Evolutionary conservation across 805 yeast species (phyloP).

Genomic region (Kluyveromyces lactis): DNA sequence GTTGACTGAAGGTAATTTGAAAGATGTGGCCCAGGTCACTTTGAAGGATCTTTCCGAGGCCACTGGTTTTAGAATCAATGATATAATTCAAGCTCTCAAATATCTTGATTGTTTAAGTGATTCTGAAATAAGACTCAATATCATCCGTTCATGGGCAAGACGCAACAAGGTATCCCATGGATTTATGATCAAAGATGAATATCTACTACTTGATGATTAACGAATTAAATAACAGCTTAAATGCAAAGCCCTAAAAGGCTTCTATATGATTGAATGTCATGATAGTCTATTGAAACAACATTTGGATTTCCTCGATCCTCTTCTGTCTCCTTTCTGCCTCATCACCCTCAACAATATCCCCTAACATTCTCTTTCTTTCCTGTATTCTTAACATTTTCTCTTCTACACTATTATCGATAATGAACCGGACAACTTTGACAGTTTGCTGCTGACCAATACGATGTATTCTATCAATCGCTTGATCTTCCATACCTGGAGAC

Average conservation of each 20-base stretch:
- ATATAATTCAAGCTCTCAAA: slow-evolving; percentile 50
- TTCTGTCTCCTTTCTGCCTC: slow-evolving; percentile 67
- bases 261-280: not conserved
- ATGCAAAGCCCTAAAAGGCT: not conserved
- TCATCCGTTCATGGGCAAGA: slow-evolving; percentile 14
- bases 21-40: slow-evolving; percentile 28
- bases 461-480: slow-evolving; percentile 86
- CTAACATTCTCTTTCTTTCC: slow-evolving; percentile 70
- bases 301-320: slow-evolving; percentile 65
- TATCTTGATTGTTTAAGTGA: slow-evolving; percentile 39
- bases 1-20: slow-evolving; percentile 34
- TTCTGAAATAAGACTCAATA: slow-evolving; percentile 14
- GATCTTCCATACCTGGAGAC: slow-evolving; percentile 88
- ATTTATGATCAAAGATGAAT: slow-evolving; percentile 19
- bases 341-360: slow-evolving; percentile 69
- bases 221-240: not conserved
- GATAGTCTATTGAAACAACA: slow-evolving; percentile 41
- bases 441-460: slow-evolving; percentile 75
- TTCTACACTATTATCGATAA: slow-evolving; percentile 76
- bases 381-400: slow-evolving; percentile 84
- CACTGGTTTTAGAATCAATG: slow-evolving; percentile 60
- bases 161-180: slow-evolving; percentile 5
- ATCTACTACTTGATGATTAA: slow-evolving; percentile 19
- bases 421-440: slow-evolving; percentile 73
- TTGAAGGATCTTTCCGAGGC: slow-evolving; percentile 41